Evolutionary conservation across 495 filamentous ascomycete species (phyloP).

Genomic region (Evernia prunastri): DNA sequence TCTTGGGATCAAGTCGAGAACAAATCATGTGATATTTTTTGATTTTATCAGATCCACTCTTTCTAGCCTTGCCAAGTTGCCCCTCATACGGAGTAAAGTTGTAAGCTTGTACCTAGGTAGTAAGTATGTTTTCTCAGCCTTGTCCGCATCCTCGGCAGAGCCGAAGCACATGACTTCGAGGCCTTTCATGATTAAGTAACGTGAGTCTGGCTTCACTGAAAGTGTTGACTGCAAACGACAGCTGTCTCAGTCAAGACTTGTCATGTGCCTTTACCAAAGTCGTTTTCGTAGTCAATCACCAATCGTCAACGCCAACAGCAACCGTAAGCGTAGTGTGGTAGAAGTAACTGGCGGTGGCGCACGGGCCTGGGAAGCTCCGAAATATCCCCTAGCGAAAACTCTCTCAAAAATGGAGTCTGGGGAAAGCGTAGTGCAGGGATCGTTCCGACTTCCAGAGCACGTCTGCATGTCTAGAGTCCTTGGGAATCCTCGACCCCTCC

Average conservation of each 20-base stretch:
- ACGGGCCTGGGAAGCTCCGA: not conserved
- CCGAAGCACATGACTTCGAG: not conserved
- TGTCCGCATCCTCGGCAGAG: not conserved
- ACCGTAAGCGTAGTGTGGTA: not conserved
- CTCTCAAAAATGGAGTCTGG: not conserved
- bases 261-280: not conserved
- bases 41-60: not conserved
- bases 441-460: too few species aligned
- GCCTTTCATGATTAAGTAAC: not conserved
- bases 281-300: not conserved
- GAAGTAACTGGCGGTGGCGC: not conserved
- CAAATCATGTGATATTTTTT: not conserved
- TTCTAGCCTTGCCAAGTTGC: not conserved
- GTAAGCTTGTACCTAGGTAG: too few species aligned
- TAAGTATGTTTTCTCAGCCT: conserved; percentile 1
- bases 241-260: not conserved
- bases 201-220: not conserved
- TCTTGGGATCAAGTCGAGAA: not conserved
- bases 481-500: too few species aligned
- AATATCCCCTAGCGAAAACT: not conserved
- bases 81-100: too few species aligned
- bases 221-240: not conserved
- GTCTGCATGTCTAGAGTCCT: too few species aligned
- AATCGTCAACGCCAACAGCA: too few species aligned
- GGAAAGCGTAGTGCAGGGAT: not conserved